Base-by-base conservation (phyloP, 768 basidiomycete species). In the Symmetrospora coprosmae region DNA sequence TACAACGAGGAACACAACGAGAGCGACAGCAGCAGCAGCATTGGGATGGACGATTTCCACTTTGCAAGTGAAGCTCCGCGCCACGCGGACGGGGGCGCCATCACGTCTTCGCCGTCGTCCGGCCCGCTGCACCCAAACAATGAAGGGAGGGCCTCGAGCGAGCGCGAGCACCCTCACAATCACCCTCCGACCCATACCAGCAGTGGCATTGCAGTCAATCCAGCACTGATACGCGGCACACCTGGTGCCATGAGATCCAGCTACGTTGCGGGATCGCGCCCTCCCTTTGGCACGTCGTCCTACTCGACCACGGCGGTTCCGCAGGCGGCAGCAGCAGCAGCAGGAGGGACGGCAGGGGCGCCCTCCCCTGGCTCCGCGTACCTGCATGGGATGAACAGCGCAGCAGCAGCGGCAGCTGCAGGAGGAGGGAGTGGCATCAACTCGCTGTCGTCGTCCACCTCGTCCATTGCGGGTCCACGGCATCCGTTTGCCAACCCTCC, bases 191-290 rank as follows among this genome's bases (percentile, higher is more conserved):
- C 27, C 38, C 38, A 39, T 39, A 13, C 38, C 13, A 25, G 45
- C 13, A 47, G 45, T 3, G 19, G 7, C 16, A 25, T 31, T 28
- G 11, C 45, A 19, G 41, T 31, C 45, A 47, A 11, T 83, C 45
- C 13, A 31, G 4, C 45, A 47, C 27, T 28, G 4, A 25, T 47
- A 25, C 45, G 27, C 33, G 27, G 41, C 27, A n/a, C 41, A 7
- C 41, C 7, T 45, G 19, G 7, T 7, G 6, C 6, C 41, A 47
- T 11, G 25, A 30, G 30, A 19, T 27, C 23, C 46, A 33, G 16
- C 34, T 49, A 48, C 47, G 37, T 27, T 21, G 50, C 50, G n/a
- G 14, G 30, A 9, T 51, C 58, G 2, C 31, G 45, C 6, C 58
- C 58, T 9, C 33, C 58, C 47, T 30, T 60, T 16, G 14, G 28